Base-by-base conservation (phyloP, 805 yeast species). In the Sugiyamaella floridensis region DNA sequence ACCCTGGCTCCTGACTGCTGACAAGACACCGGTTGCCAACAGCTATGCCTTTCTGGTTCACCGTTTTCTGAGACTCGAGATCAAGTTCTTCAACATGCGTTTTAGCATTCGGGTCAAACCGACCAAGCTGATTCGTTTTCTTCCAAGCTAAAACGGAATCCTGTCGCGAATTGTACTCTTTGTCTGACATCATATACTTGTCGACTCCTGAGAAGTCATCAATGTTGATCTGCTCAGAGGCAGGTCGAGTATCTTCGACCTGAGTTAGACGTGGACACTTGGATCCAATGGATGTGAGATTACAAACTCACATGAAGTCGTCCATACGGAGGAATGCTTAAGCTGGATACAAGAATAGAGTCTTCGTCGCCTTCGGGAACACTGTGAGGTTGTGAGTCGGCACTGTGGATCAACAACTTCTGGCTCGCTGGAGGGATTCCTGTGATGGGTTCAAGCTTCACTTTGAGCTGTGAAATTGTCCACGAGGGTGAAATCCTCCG, bases 131-230 rank as follows among this genome's bases (percentile, higher is more conserved):
- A 57, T 85, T 76, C 29, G 75, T 71, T 52, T 76, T 75, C 65
- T 90, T 92, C 96, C 96, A 90, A 51, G 76, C 77, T 52, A 83
- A 74, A 1, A 87, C 95, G 0, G 92, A 76, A 51, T 84, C 80
- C 2, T 67, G 49, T 54, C 85, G 74, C 46, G 71, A 71, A 29
- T 76, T 82, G 66, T 90, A 88, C 45, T 80, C 85, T 42, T 74
- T 79, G 40, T 82, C 83, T 1, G 79, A 69, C 64, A 86, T 67
- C 54, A 75, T 73, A 61, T 68, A 77, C 45, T 71, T 72, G 14
- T 65, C 69, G n/a, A 60, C 71, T 1, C 65, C 74, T 3, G 67
- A 64, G 9, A 59, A 59, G 48, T 67, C 67, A 14, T 67, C 67
- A 28, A 69, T 60, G 41, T 69, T 68, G 20, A 61, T 52, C 18